Percentiles rank a stretch among this genome's conserved stretches.
Evolutionary conservation across 208 protist genomes (phyloP).

Genomic region (Trypanosomatidae sp.): DNA sequence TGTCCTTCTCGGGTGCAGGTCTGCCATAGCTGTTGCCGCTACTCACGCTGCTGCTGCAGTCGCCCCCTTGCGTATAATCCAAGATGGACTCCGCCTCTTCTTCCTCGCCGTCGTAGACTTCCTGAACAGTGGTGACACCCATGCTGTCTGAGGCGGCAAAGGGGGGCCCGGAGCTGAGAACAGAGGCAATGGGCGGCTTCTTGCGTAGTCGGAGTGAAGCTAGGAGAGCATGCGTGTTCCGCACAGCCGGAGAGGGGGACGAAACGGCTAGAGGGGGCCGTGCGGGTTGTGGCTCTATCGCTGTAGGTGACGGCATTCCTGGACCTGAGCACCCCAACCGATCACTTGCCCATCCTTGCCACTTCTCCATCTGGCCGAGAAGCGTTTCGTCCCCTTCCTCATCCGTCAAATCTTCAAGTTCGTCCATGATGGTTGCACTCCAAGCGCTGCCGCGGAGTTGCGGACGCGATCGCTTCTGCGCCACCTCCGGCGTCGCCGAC

Average conservation of each 20-base stretch:
- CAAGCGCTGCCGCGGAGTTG: neutral
- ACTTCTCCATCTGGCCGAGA: neutral
- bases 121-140: neutral
- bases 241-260: neutral
- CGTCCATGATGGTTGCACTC: constrained; percentile 19
- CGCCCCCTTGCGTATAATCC: constrained; percentile 1
- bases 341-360: neutral
- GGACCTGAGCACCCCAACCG: neutral
- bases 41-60: neutral
- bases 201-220: neutral
- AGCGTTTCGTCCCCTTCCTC: constrained; percentile 12
- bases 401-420: constrained; percentile 9
- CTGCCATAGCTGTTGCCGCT: neutral
- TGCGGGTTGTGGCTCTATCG: neutral
- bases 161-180: neutral
- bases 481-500: constrained; percentile 9
- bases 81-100: neutral
- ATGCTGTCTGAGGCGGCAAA: neutral
- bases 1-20: too few species aligned
- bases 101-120: neutral
- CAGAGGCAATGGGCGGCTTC: neutral
- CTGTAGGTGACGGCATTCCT: neutral
- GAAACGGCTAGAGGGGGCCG: neutral
- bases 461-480: neutral
- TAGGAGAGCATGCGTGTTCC: neutral